Evolutionary conservation across 345 rosid species (phyloP).

Genomic region (Atalantia buxifolia): DNA sequence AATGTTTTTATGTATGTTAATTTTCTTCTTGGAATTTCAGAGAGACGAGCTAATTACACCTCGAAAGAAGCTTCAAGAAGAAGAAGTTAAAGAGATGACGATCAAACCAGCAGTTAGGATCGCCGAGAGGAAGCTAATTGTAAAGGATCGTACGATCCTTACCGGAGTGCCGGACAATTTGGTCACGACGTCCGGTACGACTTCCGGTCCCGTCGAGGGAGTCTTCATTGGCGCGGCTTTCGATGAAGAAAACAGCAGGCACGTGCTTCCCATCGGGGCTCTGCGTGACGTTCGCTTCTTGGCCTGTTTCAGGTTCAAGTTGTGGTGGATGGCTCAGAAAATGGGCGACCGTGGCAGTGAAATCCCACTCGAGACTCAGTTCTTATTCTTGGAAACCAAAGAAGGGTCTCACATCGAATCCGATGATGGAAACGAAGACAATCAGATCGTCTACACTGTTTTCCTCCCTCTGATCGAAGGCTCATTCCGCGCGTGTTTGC

Average conservation of each 20-base stretch:
- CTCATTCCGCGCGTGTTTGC: slow-evolving; percentile 70
- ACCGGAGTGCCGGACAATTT: slow-evolving; percentile 76
- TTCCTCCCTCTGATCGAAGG: slow-evolving; percentile 88
- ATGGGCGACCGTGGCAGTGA: slow-evolving; percentile 80
- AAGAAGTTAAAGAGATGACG: slow-evolving; percentile 50
- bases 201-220: slow-evolving; percentile 68
- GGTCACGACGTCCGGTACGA: slow-evolving; percentile 55
- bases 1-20: background rate
- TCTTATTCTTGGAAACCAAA: slow-evolving; percentile 66
- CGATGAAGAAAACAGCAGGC: slow-evolving; percentile 56
- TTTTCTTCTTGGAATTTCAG: slow-evolving; percentile 28
- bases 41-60: slow-evolving; percentile 27
- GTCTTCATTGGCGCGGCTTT: slow-evolving; percentile 76
- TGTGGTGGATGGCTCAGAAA: slow-evolving; percentile 98
- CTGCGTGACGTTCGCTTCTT: slow-evolving; percentile 76
- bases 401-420: slow-evolving; percentile 75
- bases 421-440: slow-evolving; percentile 49
- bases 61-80: slow-evolving; percentile 20
- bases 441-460: slow-evolving; percentile 70
- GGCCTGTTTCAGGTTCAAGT: slow-evolving; percentile 90
- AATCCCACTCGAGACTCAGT: slow-evolving; percentile 85
- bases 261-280: slow-evolving; percentile 62
- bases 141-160: slow-evolving; percentile 56
- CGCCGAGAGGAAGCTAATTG: slow-evolving; percentile 57
- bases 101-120: slow-evolving; percentile 77